A percentile compares a stretch with the other conserved stretches of the same genome.
Evolutionary conservation across 1,284 basidiomycete genomes (phyloP).

Genomic region (Apiotrichum brassicae): DNA sequence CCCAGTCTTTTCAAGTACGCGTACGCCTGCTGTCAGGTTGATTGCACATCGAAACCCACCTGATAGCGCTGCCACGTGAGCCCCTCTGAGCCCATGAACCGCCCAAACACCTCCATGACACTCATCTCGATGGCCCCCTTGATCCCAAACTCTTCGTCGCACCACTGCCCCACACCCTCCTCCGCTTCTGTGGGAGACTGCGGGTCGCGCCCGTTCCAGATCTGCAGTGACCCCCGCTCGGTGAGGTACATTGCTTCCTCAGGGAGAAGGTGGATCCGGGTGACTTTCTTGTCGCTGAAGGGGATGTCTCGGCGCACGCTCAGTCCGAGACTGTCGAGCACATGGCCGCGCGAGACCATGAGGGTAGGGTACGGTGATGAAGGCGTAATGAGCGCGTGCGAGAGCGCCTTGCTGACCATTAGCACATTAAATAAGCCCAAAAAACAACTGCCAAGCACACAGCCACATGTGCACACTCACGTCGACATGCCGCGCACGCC

Average conservation of each 20-base stretch:
- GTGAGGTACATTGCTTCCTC: constrained; percentile 91
- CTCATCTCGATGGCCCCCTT: constrained; percentile 90
- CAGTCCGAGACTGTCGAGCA: constrained; percentile 71
- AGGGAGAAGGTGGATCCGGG: constrained; percentile 67
- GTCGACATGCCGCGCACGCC: constrained; percentile 66
- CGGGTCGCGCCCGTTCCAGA: constrained; percentile 56
- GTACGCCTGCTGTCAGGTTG: constrained; percentile 61
- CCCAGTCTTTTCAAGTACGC: constrained; percentile 86
- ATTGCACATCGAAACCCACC: constrained; percentile 49
- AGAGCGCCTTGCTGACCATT: constrained; percentile 41
- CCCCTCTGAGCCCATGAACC: constrained; percentile 71
- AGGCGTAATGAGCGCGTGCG: constrained; percentile 41
- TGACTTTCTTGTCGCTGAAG: constrained; percentile 53
- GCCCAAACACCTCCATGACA: constrained; percentile 79
- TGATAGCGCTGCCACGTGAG: constrained; percentile 80
- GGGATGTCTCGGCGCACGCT: constrained; percentile 51
- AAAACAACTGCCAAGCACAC: no score
- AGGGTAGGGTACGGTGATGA: constrained; percentile 52
- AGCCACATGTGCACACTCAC: no score
- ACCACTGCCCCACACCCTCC: constrained; percentile 29
- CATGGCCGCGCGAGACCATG: constrained; percentile 63
- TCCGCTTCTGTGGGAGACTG: constrained; percentile 15
- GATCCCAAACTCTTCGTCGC: constrained; percentile 54
- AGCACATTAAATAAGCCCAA: not conserved
- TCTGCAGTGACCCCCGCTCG: constrained; percentile 78